A percentile compares a stretch with the other conserved stretches of the same genome.
Evolutionary conservation across 768 basidiomycete species (phyloP).

Genomic region (Tulasnella sp.): DNA sequence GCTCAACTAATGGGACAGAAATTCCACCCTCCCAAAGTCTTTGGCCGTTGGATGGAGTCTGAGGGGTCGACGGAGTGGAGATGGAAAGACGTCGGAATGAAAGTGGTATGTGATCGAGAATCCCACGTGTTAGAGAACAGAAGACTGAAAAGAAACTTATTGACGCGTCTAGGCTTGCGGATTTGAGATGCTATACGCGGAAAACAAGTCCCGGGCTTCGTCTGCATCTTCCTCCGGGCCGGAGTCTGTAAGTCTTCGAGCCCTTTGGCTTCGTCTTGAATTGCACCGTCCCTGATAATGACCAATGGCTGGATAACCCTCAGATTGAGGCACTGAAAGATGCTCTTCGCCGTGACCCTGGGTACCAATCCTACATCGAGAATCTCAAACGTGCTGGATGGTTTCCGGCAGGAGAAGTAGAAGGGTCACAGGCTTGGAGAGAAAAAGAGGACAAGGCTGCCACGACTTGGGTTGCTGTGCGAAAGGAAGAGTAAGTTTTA

Average conservation of each 20-base stretch:
- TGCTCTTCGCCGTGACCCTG: slow-evolving; percentile 59
- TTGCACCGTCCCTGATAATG: background rate
- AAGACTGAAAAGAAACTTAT: background rate
- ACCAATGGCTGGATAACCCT: slow-evolving; percentile 9
- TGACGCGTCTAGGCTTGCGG: slow-evolving; percentile 66
- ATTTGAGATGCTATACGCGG: slow-evolving; percentile 94
- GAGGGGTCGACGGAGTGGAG: slow-evolving; percentile 67
- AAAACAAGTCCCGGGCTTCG: slow-evolving; percentile 50
- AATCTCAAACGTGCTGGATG: slow-evolving; percentile 64
- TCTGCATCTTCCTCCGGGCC: background rate
- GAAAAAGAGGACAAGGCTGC: slow-evolving; percentile 68
- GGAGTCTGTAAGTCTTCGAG: background rate
- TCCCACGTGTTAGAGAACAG: background rate
- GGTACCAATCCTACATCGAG: slow-evolving; percentile 67
- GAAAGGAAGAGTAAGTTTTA: slow-evolving; percentile 61
- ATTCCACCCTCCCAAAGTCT: slow-evolving; percentile 87
- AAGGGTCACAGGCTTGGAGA: slow-evolving; percentile 77
- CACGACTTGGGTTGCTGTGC: slow-evolving; percentile 58
- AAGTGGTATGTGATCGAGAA: slow-evolving; percentile 57
- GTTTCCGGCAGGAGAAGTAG: slow-evolving; percentile 66
- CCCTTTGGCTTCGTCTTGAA: background rate
- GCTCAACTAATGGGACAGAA: slow-evolving; percentile 90
- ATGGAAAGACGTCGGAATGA: slow-evolving; percentile 86
- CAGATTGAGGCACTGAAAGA: slow-evolving; percentile 67
- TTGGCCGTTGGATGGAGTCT: slow-evolving; percentile 65